A percentile compares a stretch with the other conserved stretches of the same genome.
These are phyloP conservation scores for Phytophthora meadii DNA, from an alignment of 352 stramenopile species.

Conservation along the genomic window DNA sequence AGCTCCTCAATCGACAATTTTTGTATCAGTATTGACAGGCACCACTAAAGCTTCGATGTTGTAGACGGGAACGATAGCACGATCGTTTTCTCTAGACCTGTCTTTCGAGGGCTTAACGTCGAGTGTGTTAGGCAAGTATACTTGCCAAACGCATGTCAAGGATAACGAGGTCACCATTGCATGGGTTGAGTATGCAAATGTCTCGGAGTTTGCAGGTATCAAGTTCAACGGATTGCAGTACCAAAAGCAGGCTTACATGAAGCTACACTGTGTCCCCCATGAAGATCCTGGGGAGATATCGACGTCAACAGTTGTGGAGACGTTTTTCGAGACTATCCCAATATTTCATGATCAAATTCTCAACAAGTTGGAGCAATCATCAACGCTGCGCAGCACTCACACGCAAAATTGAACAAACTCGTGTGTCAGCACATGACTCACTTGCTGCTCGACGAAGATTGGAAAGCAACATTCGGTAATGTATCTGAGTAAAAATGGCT, in stretches of 20 bases:
- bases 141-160: constrained; percentile 41
- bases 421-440: background rate
- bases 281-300: background rate
- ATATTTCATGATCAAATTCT: constrained; percentile 46
- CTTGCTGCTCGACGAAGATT: background rate
- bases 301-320: constrained; percentile 34
- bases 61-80: constrained; percentile 7
- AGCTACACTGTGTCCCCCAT: constrained; percentile 13
- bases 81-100: constrained; percentile 16
- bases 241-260: constrained; percentile 33
- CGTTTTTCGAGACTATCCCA: constrained; percentile 47
- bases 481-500: no score
- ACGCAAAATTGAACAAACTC: background rate
- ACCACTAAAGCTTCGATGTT: background rate
- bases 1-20: background rate
- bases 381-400: background rate
- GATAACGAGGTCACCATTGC: constrained; percentile 35
- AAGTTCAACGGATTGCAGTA: constrained; percentile 41
- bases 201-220: constrained; percentile 32
- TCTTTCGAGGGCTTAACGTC: constrained; percentile 24
- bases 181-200: constrained; percentile 42
- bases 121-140: constrained; percentile 39
- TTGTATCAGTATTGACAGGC: background rate
- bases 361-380: constrained; percentile 37
- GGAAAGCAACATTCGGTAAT: background rate